A percentile compares a stretch with the other conserved stretches of the same genome.
These are phyloP conservation scores for Podaxis pistillaris DNA, from an alignment of 768 basidiomycete genomes.

Conservation along the genomic window DNA sequence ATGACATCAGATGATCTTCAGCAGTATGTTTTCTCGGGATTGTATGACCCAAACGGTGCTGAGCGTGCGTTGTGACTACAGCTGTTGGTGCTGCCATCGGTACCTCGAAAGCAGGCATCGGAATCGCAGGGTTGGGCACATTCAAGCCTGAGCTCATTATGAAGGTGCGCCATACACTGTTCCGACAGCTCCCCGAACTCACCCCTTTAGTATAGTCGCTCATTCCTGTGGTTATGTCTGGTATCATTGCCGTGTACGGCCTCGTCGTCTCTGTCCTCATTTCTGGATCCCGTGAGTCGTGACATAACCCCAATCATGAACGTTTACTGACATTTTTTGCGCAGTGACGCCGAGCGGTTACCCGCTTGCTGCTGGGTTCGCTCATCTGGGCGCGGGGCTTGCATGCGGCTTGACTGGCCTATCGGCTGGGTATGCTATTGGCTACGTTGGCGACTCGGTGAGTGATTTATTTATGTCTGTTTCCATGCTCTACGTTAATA, in stretches of 20 bases:
- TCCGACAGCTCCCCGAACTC: background rate
- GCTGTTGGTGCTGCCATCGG: constrained; percentile 96
- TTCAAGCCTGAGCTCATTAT: constrained; percentile 97
- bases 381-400: constrained; percentile 90
- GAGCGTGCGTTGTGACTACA: constrained; percentile 26
- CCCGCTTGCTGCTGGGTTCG: constrained; percentile 82
- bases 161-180: constrained; percentile 60
- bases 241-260: constrained; percentile 97
- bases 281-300: constrained; percentile 50
- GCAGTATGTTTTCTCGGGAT: constrained; percentile 60
- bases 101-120: constrained; percentile 95
- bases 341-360: constrained; percentile 69
- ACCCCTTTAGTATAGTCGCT: constrained; percentile 57
- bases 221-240: constrained; percentile 97
- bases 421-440: constrained; percentile 94
- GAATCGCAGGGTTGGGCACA: constrained; percentile 90
- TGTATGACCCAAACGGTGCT: constrained; percentile 6
- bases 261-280: constrained; percentile 95
- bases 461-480: constrained; percentile 28
- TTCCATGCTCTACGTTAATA: background rate
- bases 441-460: constrained; percentile 90
- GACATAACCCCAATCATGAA: background rate
- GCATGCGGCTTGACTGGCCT: constrained; percentile 90
- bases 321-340: constrained; percentile 12
- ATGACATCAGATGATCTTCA: constrained; percentile 81